Conservation (phyloP, 352 stramenopile genomes). For the Saprolegnia parasitica region DNA sequence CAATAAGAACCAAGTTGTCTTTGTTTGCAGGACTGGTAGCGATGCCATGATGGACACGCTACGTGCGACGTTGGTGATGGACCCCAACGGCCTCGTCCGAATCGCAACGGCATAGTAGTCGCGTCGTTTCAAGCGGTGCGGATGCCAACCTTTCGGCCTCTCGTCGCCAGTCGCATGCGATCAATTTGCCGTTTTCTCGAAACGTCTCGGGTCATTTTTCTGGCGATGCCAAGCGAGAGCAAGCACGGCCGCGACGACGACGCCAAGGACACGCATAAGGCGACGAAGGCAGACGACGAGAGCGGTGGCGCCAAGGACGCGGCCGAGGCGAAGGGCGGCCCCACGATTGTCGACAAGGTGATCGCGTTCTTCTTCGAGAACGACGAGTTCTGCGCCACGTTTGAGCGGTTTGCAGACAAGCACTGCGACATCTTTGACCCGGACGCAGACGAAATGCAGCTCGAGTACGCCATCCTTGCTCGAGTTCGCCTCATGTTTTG, state of each 20-base stretch:
- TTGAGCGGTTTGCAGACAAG: conserved; percentile 61
- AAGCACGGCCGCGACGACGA: conserved; percentile 16
- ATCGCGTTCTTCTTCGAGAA: conserved; percentile 78
- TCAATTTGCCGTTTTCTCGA: no score
- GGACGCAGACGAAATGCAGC: conserved; percentile 74
- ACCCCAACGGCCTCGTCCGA: no score
- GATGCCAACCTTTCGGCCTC: no score
- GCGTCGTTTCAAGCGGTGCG: no score
- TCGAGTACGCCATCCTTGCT: conserved; percentile 36
- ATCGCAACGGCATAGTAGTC: no score
- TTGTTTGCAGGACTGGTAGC: no score
- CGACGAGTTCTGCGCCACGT: conserved; percentile 65
- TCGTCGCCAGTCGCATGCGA: no score
- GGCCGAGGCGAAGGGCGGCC: conserved; percentile 12
- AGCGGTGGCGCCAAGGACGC: conserved; percentile 34
- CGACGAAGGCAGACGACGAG: background rate
- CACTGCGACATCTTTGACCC: conserved; percentile 61
- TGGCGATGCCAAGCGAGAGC: conserved; percentile 37
- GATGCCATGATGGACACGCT: no score
- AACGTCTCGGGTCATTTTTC: no score
- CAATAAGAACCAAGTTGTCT: no score
- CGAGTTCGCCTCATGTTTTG: background rate
- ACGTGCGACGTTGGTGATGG: no score
- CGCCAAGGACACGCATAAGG: conserved; percentile 21
- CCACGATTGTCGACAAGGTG: conserved; percentile 49